phyloP scores from a whole-genome alignment of 257 asterid genomes.

The Ilex aquifolium region DNA sequence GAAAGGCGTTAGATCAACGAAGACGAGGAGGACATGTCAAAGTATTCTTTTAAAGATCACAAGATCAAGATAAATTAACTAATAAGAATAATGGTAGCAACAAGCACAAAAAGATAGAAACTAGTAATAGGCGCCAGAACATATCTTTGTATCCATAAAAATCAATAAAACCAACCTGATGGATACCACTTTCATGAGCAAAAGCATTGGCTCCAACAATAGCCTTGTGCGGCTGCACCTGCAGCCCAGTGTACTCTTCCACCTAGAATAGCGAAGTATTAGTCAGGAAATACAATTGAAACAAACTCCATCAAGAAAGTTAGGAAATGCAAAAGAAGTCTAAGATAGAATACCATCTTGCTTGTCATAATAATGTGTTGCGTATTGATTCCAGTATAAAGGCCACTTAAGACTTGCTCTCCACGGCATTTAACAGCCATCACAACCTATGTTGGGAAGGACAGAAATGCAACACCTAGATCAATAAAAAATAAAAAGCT shows the following conservation, averaged over 20 bases:
- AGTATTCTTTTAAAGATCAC: too few relatives aligned
- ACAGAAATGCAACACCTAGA: conserved; percentile 3
- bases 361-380: conserved; percentile 77
- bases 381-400: conserved; percentile 82
- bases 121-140: neutral
- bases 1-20: too few relatives aligned
- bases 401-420: conserved; percentile 65
- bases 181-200: conserved; percentile 99
- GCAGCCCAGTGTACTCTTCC: conserved; percentile 90
- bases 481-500: conserved; percentile 4
- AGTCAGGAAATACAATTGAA: conserved; percentile 6
- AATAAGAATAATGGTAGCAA: conserved; percentile 2
- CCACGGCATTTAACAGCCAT: conserved; percentile 97
- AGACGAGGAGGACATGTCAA: too few relatives aligned
- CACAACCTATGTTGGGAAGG: conserved; percentile 54
- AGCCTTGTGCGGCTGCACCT: conserved; percentile 94
- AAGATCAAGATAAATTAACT: too few relatives aligned
- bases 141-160: too few relatives aligned
- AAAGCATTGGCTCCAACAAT: conserved; percentile 98
- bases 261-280: conserved; percentile 47
- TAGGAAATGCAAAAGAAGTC: conserved; percentile 2
- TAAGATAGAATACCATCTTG: conserved; percentile 63
- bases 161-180: conserved; percentile 55
- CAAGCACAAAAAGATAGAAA: neutral
- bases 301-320: conserved; percentile 2